phyloP scores from a whole-genome alignment of 2,329 filamentous ascomycete species.

The Bipolaris gigantea region DNA sequence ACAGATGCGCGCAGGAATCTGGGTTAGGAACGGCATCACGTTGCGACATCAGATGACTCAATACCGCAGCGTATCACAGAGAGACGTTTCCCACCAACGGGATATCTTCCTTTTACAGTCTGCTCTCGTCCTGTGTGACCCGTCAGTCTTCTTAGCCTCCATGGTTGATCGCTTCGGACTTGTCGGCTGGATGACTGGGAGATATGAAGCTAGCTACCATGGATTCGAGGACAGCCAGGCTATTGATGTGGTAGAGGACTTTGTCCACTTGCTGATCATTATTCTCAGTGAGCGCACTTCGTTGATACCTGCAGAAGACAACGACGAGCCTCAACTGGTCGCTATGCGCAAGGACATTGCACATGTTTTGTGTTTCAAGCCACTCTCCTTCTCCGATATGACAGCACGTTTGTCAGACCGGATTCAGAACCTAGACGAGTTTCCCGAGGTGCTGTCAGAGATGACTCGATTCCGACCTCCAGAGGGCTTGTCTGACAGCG shows the following conservation, averaged over 20 bases:
- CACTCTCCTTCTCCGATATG: constrained; percentile 91
- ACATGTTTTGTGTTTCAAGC: constrained; percentile 94
- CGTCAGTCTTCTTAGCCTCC: constrained; percentile 80
- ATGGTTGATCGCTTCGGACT: constrained; percentile 92
- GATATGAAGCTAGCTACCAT: constrained; percentile 66
- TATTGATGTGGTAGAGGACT: constrained; percentile 91
- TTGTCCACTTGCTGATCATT: constrained; percentile 90
- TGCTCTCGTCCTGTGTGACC: constrained; percentile 82
- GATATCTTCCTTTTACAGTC: constrained; percentile 94
- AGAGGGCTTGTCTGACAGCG: constrained; percentile 88
- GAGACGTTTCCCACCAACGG: constrained; percentile 90
- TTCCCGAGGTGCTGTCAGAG: constrained; percentile 79
- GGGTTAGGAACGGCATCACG: constrained; percentile 97
- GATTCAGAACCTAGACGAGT: constrained; percentile 84
- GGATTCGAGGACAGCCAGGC: constrained; percentile 86
- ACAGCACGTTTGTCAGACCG: constrained; percentile 84
- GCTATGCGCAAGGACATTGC: constrained; percentile 86
- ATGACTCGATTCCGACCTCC: constrained; percentile 89
- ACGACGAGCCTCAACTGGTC: constrained; percentile 65
- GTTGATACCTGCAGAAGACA: constrained; percentile 69
- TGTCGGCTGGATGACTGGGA: constrained; percentile 80
- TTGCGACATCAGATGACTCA: constrained; percentile 92
- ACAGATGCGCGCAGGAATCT: constrained; percentile 98
- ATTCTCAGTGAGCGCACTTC: constrained; percentile 86
- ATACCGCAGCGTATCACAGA: constrained; percentile 84